Conservation (phyloP, 2,329 filamentous ascomycete genomes). For the Colletotrichum somersetense region DNA sequence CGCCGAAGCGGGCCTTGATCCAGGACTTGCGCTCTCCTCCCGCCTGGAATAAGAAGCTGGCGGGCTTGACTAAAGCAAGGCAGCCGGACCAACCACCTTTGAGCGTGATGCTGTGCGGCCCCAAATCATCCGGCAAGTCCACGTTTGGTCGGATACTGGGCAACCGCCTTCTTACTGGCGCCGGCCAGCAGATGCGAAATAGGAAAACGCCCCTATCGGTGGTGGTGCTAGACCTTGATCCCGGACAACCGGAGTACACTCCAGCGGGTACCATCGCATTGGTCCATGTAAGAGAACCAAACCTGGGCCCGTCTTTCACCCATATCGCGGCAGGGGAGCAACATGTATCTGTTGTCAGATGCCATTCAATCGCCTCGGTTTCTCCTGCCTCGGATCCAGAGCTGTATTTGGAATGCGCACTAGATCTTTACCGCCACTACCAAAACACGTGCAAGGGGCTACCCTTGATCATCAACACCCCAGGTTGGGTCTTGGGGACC, state of each 20-base stretch:
- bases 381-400: slow-evolving; percentile 75
- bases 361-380: slow-evolving; percentile 75
- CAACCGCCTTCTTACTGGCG: slow-evolving; percentile 74
- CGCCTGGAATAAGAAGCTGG: slow-evolving; percentile 72
- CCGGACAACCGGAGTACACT: slow-evolving; percentile 81
- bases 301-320: slow-evolving; percentile 76
- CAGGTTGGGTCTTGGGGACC: slow-evolving; percentile 79
- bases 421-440: slow-evolving; percentile 73
- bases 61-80: slow-evolving; percentile 55
- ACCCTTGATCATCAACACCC: slow-evolving; percentile 79
- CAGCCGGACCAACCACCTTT: slow-evolving; percentile 49
- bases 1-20: slow-evolving; percentile 61
- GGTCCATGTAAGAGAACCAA: slow-evolving; percentile 68
- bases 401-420: slow-evolving; percentile 74
- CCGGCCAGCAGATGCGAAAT: slow-evolving; percentile 45
- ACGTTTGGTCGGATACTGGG: slow-evolving; percentile 76
- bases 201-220: slow-evolving; percentile 50
- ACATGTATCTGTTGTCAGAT: slow-evolving; percentile 60
- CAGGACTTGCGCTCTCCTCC: slow-evolving; percentile 69
- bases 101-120: slow-evolving; percentile 73
- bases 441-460: slow-evolving; percentile 54
- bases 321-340: slow-evolving; percentile 59
- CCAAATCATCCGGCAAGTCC: slow-evolving; percentile 81
- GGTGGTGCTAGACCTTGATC: slow-evolving; percentile 77
- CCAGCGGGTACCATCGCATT: slow-evolving; percentile 79